phyloP scores from a whole-genome alignment of 345 rosid species.

The Brassica rapa region DNA sequence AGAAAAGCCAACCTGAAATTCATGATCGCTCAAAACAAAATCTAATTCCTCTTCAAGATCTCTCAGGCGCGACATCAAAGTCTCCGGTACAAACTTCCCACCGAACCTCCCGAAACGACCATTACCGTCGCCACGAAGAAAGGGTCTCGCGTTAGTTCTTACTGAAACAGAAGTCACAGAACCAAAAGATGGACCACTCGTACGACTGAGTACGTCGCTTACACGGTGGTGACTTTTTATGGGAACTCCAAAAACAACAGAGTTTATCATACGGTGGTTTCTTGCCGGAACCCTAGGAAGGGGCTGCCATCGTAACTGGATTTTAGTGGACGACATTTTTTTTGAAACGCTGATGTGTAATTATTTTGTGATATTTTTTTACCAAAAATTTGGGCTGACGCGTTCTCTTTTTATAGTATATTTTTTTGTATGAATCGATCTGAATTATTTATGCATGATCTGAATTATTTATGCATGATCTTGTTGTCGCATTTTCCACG shows the following conservation, averaged over 20 bases:
- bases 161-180: background rate
- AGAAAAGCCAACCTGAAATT: constrained; percentile 62
- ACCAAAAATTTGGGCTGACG: background rate
- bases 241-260: constrained; percentile 19
- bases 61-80: constrained; percentile 49
- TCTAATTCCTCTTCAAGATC: constrained; percentile 66
- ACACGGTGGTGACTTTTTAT: constrained; percentile 1
- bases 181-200: background rate
- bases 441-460: background rate
- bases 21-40: constrained; percentile 44
- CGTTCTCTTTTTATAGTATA: constrained; percentile 1
- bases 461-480: background rate
- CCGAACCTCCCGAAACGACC: constrained; percentile 68
- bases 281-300: constrained; percentile 11
- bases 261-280: constrained; percentile 14
- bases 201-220: background rate
- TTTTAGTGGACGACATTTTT: constrained; percentile 23
- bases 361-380: constrained; percentile 5
- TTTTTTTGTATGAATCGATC: background rate
- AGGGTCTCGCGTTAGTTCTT: constrained; percentile 21
- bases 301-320: constrained; percentile 8
- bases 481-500: background rate
- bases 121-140: background rate
- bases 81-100: constrained; percentile 81
- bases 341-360: background rate